Conservation (phyloP, 129 eudicot genomes). For the Artemisia tridentata region DNA sequence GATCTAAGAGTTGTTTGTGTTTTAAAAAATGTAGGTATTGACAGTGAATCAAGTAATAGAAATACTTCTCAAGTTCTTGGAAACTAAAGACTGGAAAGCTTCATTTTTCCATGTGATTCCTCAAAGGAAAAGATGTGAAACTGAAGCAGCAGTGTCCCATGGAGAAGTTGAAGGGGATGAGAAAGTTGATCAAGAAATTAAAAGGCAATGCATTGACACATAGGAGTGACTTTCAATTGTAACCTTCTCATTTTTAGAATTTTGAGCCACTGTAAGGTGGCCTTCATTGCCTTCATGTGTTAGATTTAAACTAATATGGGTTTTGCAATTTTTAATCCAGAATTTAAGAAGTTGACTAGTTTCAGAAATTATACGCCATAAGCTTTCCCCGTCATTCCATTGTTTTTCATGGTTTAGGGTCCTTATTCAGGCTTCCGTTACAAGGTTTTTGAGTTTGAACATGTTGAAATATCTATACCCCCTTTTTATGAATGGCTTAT, state of each 20-base stretch:
- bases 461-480: no score
- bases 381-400: no score
- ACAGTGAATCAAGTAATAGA: slow-evolving; percentile 97
- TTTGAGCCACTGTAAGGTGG: not conserved
- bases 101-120: slow-evolving; percentile 89
- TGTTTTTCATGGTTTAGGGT: no score
- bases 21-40: slow-evolving; percentile 55
- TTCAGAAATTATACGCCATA: no score
- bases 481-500: no score
- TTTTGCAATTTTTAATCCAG: no score
- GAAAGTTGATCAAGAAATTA: slow-evolving; percentile 41
- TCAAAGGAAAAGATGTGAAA: slow-evolving; percentile 73
- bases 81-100: slow-evolving; percentile 83
- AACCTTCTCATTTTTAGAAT: not conserved
- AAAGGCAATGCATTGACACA: slow-evolving; percentile 49
- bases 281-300: no score
- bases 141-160: slow-evolving; percentile 40
- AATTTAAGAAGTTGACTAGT: no score
- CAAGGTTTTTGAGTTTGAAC: no score
- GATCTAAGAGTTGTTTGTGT: slow-evolving; percentile 13
- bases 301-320: no score
- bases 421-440: no score
- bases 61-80: slow-evolving; percentile 83
- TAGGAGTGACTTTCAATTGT: not conserved
- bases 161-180: slow-evolving; percentile 37